These are phyloP conservation scores for Debaryomycetaceae sp. DNA, from an alignment of 1,139 yeast genomes.

Conservation along the genomic window DNA sequence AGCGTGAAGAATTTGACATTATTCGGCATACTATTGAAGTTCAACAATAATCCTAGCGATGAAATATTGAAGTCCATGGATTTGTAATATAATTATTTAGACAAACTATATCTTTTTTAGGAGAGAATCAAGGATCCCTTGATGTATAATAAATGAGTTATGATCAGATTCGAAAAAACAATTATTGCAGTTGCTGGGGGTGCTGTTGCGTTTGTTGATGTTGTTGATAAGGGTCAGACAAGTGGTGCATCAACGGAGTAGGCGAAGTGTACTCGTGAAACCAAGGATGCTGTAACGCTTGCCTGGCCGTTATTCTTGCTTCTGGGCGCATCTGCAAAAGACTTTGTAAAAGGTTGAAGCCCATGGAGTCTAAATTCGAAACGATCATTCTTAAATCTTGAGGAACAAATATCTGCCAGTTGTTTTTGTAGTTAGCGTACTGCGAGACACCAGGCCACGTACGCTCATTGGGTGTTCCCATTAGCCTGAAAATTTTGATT, in stretches of 20 bases:
- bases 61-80: slow-evolving; percentile 10
- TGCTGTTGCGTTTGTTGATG: slow-evolving; percentile 27
- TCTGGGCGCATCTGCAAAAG: slow-evolving; percentile 92
- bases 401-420: slow-evolving; percentile 75
- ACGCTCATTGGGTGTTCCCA: slow-evolving; percentile 96
- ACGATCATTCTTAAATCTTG: slow-evolving; percentile 78
- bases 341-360: slow-evolving; percentile 72
- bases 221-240: slow-evolving; percentile 39
- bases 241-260: slow-evolving; percentile 33
- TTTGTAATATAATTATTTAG: slow-evolving; percentile 1
- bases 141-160: not conserved
- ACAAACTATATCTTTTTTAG: not conserved
- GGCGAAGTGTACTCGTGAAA: slow-evolving; percentile 71
- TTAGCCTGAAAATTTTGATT: slow-evolving; percentile 78
- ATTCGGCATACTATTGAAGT: slow-evolving; percentile 17
- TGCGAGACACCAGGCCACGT: slow-evolving; percentile 94
- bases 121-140: not conserved
- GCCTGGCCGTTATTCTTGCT: slow-evolving; percentile 83
- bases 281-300: slow-evolving; percentile 94
- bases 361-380: slow-evolving; percentile 76
- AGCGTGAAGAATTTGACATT: slow-evolving; percentile 15
- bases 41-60: slow-evolving; percentile 13
- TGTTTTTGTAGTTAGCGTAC: slow-evolving; percentile 79
- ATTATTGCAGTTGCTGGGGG: slow-evolving; percentile 12
- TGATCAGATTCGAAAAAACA: not conserved